Percentiles rank a stretch among this genome's conserved stretches.
Evolutionary conservation across 805 yeast species (phyloP).

Genomic region (Wickerhamiella azymoides): DNA sequence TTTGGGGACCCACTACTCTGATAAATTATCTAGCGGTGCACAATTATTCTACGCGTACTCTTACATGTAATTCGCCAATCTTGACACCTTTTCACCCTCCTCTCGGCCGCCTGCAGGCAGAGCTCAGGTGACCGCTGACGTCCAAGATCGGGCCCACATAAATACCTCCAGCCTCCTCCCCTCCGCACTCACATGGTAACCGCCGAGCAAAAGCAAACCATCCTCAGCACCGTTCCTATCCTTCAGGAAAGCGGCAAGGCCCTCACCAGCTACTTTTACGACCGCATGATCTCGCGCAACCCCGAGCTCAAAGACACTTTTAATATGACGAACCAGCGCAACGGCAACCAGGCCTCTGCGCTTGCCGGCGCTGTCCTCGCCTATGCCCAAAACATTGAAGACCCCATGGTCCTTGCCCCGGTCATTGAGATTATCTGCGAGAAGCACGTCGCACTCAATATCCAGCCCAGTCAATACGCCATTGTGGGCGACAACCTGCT

Average conservation of each 20-base stretch:
- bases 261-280: slow-evolving; percentile 42
- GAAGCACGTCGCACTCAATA: slow-evolving; percentile 53
- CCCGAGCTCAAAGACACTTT: slow-evolving; percentile 48
- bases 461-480: slow-evolving; percentile 51
- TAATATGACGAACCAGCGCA: slow-evolving; percentile 43
- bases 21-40: no score
- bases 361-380: slow-evolving; percentile 47
- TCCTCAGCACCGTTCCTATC: slow-evolving; percentile 33
- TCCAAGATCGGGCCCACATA: no score
- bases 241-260: slow-evolving; percentile 41
- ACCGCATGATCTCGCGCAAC: slow-evolving; percentile 37
- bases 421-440: slow-evolving; percentile 47
- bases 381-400: slow-evolving; percentile 51
- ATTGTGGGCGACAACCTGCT: slow-evolving; percentile 48
- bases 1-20: no score
- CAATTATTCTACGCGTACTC: no score
- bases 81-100: no score
- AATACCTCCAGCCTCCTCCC: no score
- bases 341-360: slow-evolving; percentile 46
- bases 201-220: slow-evolving; percentile 9
- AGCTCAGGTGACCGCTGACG: no score
- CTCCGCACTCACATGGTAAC: not conserved
- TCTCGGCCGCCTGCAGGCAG: no score
- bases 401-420: slow-evolving; percentile 37
- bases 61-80: no score